A percentile compares a stretch with the other conserved stretches of the same genome.
Conservation (phyloP, 768 basidiomycete genomes). For the Lyophyllum atratum region DNA sequence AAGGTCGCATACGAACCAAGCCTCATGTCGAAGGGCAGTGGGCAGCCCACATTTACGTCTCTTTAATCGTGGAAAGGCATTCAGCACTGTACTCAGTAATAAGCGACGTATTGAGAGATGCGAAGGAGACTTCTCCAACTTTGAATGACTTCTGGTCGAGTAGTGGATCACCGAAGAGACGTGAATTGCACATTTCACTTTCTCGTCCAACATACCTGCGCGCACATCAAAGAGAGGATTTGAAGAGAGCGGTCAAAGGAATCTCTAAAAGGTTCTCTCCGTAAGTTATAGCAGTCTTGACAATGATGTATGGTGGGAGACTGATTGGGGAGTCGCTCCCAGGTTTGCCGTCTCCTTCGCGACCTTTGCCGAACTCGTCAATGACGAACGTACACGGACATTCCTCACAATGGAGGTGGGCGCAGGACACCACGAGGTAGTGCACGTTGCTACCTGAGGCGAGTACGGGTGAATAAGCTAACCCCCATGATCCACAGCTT, state of each 20-base stretch:
- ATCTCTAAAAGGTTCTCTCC: conserved; percentile 46
- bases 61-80: conserved; percentile 46
- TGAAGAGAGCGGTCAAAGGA: conserved; percentile 61
- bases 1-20: conserved; percentile 73
- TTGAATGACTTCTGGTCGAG: conserved; percentile 45
- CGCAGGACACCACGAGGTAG: conserved; percentile 79
- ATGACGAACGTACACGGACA: conserved; percentile 79
- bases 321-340: background rate
- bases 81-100: conserved; percentile 50
- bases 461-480: background rate
- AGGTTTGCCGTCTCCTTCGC: conserved; percentile 80
- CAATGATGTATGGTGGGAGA: background rate
- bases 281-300: conserved; percentile 46
- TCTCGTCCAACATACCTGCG: conserved; percentile 81
- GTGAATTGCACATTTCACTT: conserved; percentile 81
- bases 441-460: background rate
- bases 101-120: conserved; percentile 41
- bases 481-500: conserved; percentile 48
- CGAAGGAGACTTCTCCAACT: conserved; percentile 46
- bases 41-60: conserved; percentile 76
- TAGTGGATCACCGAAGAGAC: conserved; percentile 16
- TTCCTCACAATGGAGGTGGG: conserved; percentile 85
- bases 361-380: conserved; percentile 65
- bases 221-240: conserved; percentile 74
- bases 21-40: conserved; percentile 91